Percentiles rank a stretch among this genome's conserved stretches.
Evolutionary conservation across 352 stramenopile genomes (phyloP).

Genomic region (Peronosclerospora sorghi): DNA sequence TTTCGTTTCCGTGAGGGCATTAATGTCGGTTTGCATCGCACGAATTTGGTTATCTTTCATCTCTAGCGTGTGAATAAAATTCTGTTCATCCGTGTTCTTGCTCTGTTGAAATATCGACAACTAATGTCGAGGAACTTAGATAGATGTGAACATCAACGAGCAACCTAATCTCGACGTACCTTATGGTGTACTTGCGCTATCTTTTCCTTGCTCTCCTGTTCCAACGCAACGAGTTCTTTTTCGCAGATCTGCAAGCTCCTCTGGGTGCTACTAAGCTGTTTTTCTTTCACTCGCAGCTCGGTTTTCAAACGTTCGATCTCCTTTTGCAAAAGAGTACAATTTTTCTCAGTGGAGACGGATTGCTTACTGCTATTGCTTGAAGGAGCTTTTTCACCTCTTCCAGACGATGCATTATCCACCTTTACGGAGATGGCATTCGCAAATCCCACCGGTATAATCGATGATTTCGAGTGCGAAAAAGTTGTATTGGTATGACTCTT

Average conservation of each 20-base stretch:
- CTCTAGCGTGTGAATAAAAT: conserved; percentile 62
- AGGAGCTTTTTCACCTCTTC: conserved; percentile 5
- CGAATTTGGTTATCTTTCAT: conserved; percentile 60
- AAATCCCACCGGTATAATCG: conserved; percentile 19
- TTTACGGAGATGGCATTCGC: conserved; percentile 24
- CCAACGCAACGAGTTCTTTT: conserved; percentile 66
- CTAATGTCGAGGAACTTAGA: conserved; percentile 8
- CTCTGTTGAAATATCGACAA: conserved; percentile 39
- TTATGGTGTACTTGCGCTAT: conserved; percentile 51
- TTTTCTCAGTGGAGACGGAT: conserved; percentile 10
- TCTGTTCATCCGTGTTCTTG: conserved; percentile 56
- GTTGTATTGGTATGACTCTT: conserved; percentile 5
- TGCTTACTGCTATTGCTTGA: conserved; percentile 10
- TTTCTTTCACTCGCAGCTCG: conserved; percentile 55
- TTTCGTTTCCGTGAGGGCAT: conserved; percentile 26
- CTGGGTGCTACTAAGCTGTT: conserved; percentile 38
- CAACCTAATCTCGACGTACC: conserved; percentile 10
- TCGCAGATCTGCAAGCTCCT: conserved; percentile 55
- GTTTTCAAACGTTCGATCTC: conserved; percentile 38
- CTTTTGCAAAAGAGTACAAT: conserved; percentile 32
- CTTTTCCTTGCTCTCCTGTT: conserved; percentile 61
- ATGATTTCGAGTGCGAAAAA: conserved; percentile 20
- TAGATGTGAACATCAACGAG: background rate
- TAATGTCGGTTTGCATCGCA: conserved; percentile 32
- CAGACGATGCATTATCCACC: conserved; percentile 20